Conservation (phyloP, 2,329 filamentous ascomycete species). For the Exophiala phaeomuriformis region DNA sequence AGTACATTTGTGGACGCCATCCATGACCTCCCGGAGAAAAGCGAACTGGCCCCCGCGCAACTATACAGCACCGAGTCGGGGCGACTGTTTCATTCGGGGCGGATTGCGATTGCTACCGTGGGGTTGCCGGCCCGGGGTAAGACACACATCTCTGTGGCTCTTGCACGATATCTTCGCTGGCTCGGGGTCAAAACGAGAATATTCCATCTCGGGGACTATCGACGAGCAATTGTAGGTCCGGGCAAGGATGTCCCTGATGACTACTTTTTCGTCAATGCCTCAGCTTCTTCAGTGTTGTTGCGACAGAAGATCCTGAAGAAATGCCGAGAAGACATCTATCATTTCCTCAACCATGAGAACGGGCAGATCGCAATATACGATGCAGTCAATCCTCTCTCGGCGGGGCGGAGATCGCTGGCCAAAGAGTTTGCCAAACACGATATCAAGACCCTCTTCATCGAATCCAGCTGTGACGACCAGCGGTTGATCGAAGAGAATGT, state of each 20-base stretch:
- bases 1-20: slow-evolving; percentile 97
- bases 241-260: slow-evolving; percentile 85
- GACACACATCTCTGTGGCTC: slow-evolving; percentile 92
- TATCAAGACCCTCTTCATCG: slow-evolving; percentile 93
- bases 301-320: slow-evolving; percentile 97
- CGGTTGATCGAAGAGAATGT: slow-evolving; percentile 94
- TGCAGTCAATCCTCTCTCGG: slow-evolving; percentile 85
- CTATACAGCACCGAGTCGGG: slow-evolving; percentile 98
- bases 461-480: slow-evolving; percentile 90
- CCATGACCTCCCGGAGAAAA: slow-evolving; percentile 79
- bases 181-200: slow-evolving; percentile 96
- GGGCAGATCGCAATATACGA: slow-evolving; percentile 98
- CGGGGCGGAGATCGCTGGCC: slow-evolving; percentile 72
- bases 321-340: slow-evolving; percentile 93
- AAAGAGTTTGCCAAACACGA: slow-evolving; percentile 98
- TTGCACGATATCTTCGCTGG: slow-evolving; percentile 93
- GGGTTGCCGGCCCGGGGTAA: slow-evolving; percentile 92
- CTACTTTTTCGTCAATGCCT: slow-evolving; percentile 95
- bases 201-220: slow-evolving; percentile 95
- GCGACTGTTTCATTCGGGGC: slow-evolving; percentile 89
- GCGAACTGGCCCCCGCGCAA: slow-evolving; percentile 84
- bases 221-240: slow-evolving; percentile 78
- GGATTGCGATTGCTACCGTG: slow-evolving; percentile 95
- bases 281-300: slow-evolving; percentile 82
- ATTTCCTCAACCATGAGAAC: slow-evolving; percentile 93